phyloP scores from a whole-genome alignment of 441 rosid species.

The Adansonia grandidieri region DNA sequence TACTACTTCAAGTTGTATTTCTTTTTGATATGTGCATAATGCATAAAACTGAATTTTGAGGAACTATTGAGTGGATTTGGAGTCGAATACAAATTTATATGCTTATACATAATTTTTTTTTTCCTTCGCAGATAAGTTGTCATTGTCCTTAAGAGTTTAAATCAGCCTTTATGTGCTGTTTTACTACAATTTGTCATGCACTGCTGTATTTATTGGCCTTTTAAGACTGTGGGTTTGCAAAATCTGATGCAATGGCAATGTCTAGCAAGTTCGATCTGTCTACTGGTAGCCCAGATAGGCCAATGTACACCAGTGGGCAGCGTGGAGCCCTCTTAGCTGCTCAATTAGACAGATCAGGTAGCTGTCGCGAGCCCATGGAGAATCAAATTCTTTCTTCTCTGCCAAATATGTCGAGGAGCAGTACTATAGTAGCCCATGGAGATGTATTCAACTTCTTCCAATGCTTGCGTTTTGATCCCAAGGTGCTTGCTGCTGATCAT shows the following conservation, averaged over 20 bases:
- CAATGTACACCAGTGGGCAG: constrained; percentile 63
- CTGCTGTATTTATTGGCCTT: constrained; percentile 57
- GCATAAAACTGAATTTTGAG: constrained; percentile 16
- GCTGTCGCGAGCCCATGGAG: constrained; percentile 84
- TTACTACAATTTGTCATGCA: constrained; percentile 65
- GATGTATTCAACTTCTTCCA: constrained; percentile 81
- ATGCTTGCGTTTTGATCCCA: constrained; percentile 75
- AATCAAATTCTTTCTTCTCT: constrained; percentile 72
- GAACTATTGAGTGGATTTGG: constrained; percentile 19
- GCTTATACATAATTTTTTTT: constrained; percentile 32
- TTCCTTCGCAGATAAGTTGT: constrained; percentile 52
- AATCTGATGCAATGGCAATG: constrained; percentile 77
- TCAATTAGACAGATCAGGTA: constrained; percentile 83
- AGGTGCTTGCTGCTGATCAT: constrained; percentile 73
- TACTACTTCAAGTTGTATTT: not conserved
- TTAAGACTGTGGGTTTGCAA: constrained; percentile 53
- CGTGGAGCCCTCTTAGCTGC: constrained; percentile 83
- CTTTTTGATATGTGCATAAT: constrained; percentile 2
- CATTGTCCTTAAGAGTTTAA: constrained; percentile 35
- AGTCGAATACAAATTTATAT: constrained; percentile 9
- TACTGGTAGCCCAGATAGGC: constrained; percentile 87
- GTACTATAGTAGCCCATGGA: constrained; percentile 59
- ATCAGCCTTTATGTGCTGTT: constrained; percentile 60
- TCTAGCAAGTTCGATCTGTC: constrained; percentile 87
- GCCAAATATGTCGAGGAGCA: constrained; percentile 69